Conservation (phyloP, 2,329 filamentous ascomycete species). For the Fusarium sp. region DNA sequence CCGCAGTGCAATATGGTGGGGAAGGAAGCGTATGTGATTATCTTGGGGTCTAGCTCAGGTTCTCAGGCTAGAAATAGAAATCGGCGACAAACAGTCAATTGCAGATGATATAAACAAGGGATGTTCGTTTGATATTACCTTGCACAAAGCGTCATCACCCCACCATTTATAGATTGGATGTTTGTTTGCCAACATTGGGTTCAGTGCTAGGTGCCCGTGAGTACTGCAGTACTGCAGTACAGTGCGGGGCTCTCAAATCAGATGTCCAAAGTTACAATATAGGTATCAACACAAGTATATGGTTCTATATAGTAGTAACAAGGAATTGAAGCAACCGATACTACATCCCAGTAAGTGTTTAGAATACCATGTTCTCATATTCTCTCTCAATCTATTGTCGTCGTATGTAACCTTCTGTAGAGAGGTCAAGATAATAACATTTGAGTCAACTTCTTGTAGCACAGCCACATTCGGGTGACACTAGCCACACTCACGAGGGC, state of each 20-base stretch:
- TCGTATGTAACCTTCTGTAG: neutral
- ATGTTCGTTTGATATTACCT: neutral
- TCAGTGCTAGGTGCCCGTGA: neutral
- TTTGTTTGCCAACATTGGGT: neutral
- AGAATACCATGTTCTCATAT: neutral
- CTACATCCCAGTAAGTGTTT: neutral
- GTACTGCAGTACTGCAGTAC: neutral
- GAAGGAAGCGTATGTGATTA: neutral
- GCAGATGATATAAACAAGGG: neutral
- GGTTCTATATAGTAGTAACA: neutral
- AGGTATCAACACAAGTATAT: neutral
- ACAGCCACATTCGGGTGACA: conserved; percentile 16
- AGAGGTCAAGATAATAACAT: neutral
- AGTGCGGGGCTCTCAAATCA: neutral
- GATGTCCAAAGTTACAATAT: neutral
- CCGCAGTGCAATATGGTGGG: neutral
- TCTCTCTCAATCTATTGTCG: neutral
- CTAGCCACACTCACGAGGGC: conserved; percentile 32
- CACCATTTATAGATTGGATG: conserved; percentile 4
- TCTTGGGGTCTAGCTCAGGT: neutral
- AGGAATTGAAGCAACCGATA: neutral
- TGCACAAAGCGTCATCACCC: conserved; percentile 27
- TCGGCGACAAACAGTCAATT: neutral
- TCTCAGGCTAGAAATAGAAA: neutral
- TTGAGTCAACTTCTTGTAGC: conserved; percentile 1